Base-by-base conservation (phyloP, 768 basidiomycete genomes). In the Hygrocybe punicea region DNA sequence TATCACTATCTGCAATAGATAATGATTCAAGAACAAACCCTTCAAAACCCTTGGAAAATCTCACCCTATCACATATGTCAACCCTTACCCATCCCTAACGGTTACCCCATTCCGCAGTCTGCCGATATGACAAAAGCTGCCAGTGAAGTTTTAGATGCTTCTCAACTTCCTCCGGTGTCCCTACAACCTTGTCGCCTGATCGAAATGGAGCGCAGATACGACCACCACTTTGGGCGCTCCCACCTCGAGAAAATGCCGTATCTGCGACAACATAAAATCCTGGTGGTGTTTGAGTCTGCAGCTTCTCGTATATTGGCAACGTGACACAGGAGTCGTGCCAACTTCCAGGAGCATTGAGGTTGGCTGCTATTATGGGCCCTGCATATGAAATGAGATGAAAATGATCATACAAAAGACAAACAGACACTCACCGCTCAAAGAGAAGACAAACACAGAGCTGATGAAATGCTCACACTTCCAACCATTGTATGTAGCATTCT, bases 81-180 rank as follows among this genome's bases (percentile, higher is more conserved):
- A n/a, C n/a, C n/a, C n/a, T n/a, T n/a, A n/a, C n/a, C n/a, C n/a
- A n/a, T n/a, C n/a, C n/a, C n/a, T n/a, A n/a, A n/a, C n/a, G n/a
- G n/a, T 76, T 81, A 0, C 80, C 80, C 81, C 79, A 83, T 60
- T 83, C 78, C 9, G 78, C 78, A 1, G 79, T 75, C 62, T 83
- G 80, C 1, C 72, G 60, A 58, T 67, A 80, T 3, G 76, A 78
- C 0, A 81, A 62, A 0, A 81, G 69, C 56, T 81, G 63, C 1
- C 64, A 48, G 61, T 81, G 67, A 53, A 70, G 72, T 3, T 40
- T 60, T 23, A 74, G 45, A 0, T 59, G 14, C 25, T 65, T 58
- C 6, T 64, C 60, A 8, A 66, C 62, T 23, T 70, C 65, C 7
- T 53, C 49, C 5, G 37, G 24, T 49, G 63, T 62, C 8, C 37